phyloP scores from a whole-genome alignment of 768 basidiomycete species.

The Aureoboletus auriporus region DNA sequence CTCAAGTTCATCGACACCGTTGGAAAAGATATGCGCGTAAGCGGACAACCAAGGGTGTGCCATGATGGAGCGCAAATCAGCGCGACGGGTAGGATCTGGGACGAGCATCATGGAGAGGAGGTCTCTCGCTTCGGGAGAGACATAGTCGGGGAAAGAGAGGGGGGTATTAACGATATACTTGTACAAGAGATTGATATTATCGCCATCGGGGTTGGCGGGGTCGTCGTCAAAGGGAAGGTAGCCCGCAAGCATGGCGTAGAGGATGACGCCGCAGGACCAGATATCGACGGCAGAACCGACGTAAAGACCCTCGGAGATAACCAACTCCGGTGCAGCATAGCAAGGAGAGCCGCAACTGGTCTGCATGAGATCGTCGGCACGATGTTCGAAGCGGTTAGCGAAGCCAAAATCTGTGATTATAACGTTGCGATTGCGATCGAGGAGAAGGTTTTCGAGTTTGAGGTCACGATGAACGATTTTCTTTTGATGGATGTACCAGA shows the following conservation, averaged over 20 bases:
- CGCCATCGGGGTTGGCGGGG: constrained; percentile 96
- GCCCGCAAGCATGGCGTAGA: constrained; percentile 95
- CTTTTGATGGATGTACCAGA: constrained; percentile 98
- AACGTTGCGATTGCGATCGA: constrained; percentile 96
- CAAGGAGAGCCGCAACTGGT: constrained; percentile 97
- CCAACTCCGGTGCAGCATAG: constrained; percentile 97
- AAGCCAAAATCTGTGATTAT: constrained; percentile 99
- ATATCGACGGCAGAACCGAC: constrained; percentile 98
- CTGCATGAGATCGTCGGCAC: constrained; percentile 93
- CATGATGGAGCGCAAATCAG: constrained; percentile 78
- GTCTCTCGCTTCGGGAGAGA: constrained; percentile 78
- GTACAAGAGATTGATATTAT: constrained; percentile 98
- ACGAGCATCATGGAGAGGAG: constrained; percentile 91
- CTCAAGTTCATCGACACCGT: constrained; percentile 76
- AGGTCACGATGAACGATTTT: constrained; percentile 99
- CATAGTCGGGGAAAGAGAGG: constrained; percentile 95
- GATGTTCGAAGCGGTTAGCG: constrained; percentile 95
- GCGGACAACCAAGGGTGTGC: constrained; percentile 79
- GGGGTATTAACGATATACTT: constrained; percentile 98
- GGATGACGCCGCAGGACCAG: constrained; percentile 93
- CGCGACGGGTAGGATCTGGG: constrained; percentile 80
- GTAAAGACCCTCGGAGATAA: constrained; percentile 95
- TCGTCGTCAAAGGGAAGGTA: constrained; percentile 99
- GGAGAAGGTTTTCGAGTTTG: constrained; percentile 95
- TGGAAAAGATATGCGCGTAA: constrained; percentile 49